Evolutionary conservation across 73 alveolate species (phyloP).

Genomic region (Tetrahymena thermophila): DNA sequence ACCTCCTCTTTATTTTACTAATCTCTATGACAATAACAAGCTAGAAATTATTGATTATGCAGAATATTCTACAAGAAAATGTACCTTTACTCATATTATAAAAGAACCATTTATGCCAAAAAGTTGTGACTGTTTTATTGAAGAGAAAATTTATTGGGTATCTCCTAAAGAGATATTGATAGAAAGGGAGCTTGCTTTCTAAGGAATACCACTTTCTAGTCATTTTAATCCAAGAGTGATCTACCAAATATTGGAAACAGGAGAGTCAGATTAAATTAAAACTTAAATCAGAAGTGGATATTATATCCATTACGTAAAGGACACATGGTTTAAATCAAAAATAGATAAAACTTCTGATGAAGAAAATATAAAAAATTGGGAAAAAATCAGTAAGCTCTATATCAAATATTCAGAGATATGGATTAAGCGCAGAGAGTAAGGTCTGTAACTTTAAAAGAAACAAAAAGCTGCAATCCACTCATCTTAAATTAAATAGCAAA

Average conservation of each 20-base stretch:
- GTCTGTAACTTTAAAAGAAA: not conserved
- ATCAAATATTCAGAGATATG: not conserved
- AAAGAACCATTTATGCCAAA: not conserved
- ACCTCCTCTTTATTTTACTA: not conserved
- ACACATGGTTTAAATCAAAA: not conserved
- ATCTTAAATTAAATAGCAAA: not conserved
- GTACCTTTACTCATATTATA: not conserved
- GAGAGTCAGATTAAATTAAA: not conserved
- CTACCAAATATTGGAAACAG: not conserved
- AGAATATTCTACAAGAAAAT: not conserved
- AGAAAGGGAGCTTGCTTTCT: not conserved
- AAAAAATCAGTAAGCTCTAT: not conserved
- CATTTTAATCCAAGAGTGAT: not conserved
- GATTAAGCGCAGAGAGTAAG: not conserved
- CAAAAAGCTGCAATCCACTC: not conserved
- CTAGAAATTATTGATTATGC: not conserved
- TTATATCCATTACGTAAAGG: not conserved
- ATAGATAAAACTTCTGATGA: not conserved
- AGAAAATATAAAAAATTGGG: not conserved
- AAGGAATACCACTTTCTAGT: not conserved
- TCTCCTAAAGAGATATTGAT: not conserved
- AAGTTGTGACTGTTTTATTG: not conserved
- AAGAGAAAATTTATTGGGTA: not conserved
- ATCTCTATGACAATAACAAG: not conserved
- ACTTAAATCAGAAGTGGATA: constrained; percentile 1